Conservation (phyloP, 768 basidiomycete genomes). For the Ramaria sp. region DNA sequence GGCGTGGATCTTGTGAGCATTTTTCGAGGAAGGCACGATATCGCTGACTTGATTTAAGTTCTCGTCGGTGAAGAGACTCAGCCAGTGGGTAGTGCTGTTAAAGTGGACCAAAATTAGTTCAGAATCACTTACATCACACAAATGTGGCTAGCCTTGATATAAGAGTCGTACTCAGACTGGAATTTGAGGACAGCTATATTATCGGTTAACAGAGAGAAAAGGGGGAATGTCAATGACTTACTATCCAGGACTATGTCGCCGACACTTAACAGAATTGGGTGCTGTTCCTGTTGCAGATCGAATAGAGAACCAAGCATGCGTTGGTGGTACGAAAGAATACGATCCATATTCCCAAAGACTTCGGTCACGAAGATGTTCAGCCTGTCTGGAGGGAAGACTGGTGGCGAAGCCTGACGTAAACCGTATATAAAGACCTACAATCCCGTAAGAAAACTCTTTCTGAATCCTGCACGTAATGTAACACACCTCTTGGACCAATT, state of each 20-base stretch:
- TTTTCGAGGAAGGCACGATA: constrained; percentile 62
- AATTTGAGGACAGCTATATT: constrained; percentile 30
- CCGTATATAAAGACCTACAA: constrained; percentile 63
- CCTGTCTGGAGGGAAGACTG: constrained; percentile 46
- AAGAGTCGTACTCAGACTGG: constrained; percentile 60
- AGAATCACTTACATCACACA: not conserved
- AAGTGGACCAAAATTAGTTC: not conserved
- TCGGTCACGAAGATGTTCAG: constrained; percentile 61
- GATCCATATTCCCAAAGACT: constrained; percentile 76
- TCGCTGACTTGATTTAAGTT: constrained; percentile 53
- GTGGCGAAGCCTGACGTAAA: constrained; percentile 48
- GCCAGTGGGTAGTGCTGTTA: constrained; percentile 65
- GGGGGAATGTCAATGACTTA: constrained; percentile 22
- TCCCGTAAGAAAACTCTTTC: not conserved
- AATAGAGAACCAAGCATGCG: constrained; percentile 65
- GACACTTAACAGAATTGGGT: constrained; percentile 72
- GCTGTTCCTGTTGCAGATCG: constrained; percentile 71
- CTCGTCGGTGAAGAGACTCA: constrained; percentile 70
- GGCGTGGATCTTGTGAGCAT: constrained; percentile 50
- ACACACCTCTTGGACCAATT: constrained; percentile 53
- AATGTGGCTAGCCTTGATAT: constrained; percentile 43
- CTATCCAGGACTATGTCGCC: constrained; percentile 81
- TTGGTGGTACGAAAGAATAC: constrained; percentile 58
- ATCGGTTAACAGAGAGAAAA: not conserved
- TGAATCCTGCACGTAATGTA: not conserved